Percentiles rank a stretch among this genome's conserved stretches.
Conservation (phyloP, 2,329 filamentous ascomycete species). For the Talaromyces piceae region DNA sequence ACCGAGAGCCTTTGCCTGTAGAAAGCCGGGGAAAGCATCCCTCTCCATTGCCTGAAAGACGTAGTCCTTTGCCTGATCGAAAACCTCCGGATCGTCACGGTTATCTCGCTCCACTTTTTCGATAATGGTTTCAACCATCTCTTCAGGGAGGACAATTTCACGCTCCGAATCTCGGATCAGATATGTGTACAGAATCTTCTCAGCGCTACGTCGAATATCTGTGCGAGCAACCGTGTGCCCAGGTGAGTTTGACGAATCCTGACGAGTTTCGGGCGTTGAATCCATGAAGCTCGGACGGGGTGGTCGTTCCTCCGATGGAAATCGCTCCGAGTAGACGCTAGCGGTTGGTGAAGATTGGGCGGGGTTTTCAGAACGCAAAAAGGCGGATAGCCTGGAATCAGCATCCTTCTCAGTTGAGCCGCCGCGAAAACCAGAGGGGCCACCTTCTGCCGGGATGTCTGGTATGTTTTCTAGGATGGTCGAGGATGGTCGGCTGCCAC, state of each 20-base stretch:
- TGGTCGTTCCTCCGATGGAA: constrained; percentile 39
- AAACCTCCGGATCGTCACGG: constrained; percentile 92
- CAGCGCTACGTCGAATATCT: constrained; percentile 86
- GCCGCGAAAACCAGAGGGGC: constrained; percentile 49
- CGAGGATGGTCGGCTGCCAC: constrained; percentile 72
- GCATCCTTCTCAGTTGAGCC: constrained; percentile 67
- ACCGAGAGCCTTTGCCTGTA: constrained; percentile 88
- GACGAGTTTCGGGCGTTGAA: constrained; percentile 54
- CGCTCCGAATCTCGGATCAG: constrained; percentile 90
- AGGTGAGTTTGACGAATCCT: constrained; percentile 70
- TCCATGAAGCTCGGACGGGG: constrained; percentile 55
- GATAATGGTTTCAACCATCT: constrained; percentile 79
- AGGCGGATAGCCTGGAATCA: constrained; percentile 86
- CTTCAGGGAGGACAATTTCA: constrained; percentile 86
- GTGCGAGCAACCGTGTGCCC: constrained; percentile 76
- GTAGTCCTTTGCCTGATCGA: constrained; percentile 96
- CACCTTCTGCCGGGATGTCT: constrained; percentile 45
- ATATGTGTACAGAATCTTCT: constrained; percentile 98
- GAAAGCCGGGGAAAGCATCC: constrained; percentile 95
- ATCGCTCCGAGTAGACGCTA: constrained; percentile 41
- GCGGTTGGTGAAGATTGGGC: constrained; percentile 47
- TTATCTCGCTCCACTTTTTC: constrained; percentile 82
- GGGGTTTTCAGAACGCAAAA: constrained; percentile 57
- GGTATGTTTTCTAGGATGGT: constrained; percentile 65
- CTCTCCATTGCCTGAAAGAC: constrained; percentile 99